phyloP scores from a whole-genome alignment of 768 basidiomycete genomes.

The Pisolithus sp. region DNA sequence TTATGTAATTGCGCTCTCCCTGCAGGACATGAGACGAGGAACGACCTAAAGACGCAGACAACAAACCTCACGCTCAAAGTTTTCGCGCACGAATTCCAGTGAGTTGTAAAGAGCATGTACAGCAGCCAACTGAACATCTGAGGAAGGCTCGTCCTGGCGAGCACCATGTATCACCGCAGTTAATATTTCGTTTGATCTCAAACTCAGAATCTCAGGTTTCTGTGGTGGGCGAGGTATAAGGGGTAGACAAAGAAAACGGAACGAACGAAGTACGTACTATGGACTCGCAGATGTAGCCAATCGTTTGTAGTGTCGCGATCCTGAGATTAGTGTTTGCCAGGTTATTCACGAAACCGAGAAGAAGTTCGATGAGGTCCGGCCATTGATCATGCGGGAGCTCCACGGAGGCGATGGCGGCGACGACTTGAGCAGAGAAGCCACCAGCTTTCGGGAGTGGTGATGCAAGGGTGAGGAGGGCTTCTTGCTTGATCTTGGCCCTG shows the following conservation, averaged over 20 bases:
- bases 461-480: slow-evolving; percentile 75
- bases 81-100: slow-evolving; percentile 94
- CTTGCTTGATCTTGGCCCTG: slow-evolving; percentile 81
- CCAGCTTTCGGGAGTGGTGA: slow-evolving; percentile 70
- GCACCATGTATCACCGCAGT: slow-evolving; percentile 99
- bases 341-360: slow-evolving; percentile 83
- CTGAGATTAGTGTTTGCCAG: slow-evolving; percentile 63
- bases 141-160: slow-evolving; percentile 86
- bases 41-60: not conserved
- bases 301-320: slow-evolving; percentile 87
- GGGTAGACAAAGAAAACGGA: not conserved
- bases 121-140: slow-evolving; percentile 89
- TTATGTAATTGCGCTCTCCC: slow-evolving; percentile 99
- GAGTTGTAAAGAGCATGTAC: slow-evolving; percentile 92
- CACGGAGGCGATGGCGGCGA: slow-evolving; percentile 89
- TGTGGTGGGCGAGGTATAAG: slow-evolving; percentile 25
- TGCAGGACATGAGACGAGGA: slow-evolving; percentile 26
- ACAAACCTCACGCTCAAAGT: slow-evolving; percentile 93
- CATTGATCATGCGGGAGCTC: slow-evolving; percentile 87
- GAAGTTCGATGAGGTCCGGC: slow-evolving; percentile 82
- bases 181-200: slow-evolving; percentile 93
- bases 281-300: slow-evolving; percentile 95
- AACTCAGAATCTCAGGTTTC: slow-evolving; percentile 88
- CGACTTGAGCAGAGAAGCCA: slow-evolving; percentile 85
- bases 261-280: slow-evolving; percentile 58